Evolutionary conservation across 2,329 filamentous ascomycete species (phyloP).

Genomic region (Ophiobolus disseminans): DNA sequence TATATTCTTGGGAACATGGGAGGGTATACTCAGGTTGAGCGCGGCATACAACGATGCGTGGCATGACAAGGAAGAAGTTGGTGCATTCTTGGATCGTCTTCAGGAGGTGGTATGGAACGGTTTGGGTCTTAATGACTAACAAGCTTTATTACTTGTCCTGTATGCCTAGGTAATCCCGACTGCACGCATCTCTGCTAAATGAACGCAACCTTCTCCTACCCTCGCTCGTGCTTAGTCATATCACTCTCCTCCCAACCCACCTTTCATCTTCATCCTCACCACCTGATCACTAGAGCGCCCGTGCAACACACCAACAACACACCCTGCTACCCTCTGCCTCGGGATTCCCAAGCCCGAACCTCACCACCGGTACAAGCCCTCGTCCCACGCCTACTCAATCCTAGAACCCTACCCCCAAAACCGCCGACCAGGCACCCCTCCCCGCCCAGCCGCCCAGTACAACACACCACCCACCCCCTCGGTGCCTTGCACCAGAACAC

Average conservation of each 20-base stretch:
- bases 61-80: constrained; percentile 37
- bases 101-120: constrained; percentile 7
- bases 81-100: constrained; percentile 13
- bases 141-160: no score
- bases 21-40: constrained; percentile 48
- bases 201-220: no score
- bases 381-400: neutral
- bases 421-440: neutral
- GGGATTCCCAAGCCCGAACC: neutral
- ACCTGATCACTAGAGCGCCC: neutral
- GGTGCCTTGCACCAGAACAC: constrained; percentile 5
- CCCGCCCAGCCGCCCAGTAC: constrained; percentile 15
- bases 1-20: constrained; percentile 53
- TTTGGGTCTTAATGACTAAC: neutral
- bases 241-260: no score
- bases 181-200: no score
- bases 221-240: no score
- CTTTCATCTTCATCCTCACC: neutral
- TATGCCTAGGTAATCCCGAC: no score
- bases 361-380: neutral
- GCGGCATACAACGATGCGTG: constrained; percentile 55
- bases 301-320: neutral
- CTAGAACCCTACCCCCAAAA: neutral
- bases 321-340: neutral
- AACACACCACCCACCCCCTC: constrained; percentile 16